Conservation (phyloP, 805 yeast species). For the Debaryomyces maramus region DNA sequence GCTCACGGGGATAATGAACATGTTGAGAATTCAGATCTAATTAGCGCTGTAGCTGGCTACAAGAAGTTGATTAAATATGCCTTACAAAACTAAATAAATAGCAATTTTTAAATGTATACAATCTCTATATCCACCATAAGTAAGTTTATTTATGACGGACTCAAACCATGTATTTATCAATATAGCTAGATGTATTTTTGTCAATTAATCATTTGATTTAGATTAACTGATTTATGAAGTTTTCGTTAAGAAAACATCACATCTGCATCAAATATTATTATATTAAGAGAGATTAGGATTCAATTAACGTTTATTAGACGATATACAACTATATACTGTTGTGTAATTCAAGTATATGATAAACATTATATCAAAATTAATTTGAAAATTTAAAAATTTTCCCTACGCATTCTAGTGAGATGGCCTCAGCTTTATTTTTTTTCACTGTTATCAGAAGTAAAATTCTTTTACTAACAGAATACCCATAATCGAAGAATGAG, state of each 20-base stretch:
- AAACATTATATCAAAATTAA: no score
- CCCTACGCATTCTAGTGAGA: slow-evolving; percentile 2
- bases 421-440: slow-evolving; percentile 4
- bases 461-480: no score
- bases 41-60: slow-evolving; percentile 54
- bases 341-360: no score
- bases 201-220: slow-evolving; percentile 11
- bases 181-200: slow-evolving; percentile 32
- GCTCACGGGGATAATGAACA: slow-evolving; percentile 62
- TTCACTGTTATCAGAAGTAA: background rate
- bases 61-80: slow-evolving; percentile 37
- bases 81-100: slow-evolving; percentile 7
- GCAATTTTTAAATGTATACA: slow-evolving; percentile 33
- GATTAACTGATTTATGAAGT: slow-evolving; percentile 8
- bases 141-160: slow-evolving; percentile 33
- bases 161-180: slow-evolving; percentile 45
- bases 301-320: slow-evolving; percentile 1
- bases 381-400: no score
- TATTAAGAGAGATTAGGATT: background rate
- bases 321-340: background rate
- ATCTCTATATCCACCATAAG: slow-evolving; percentile 46
- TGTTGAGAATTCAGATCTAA: slow-evolving; percentile 47
- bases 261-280: slow-evolving; percentile 13
- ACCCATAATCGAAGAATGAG: no score
- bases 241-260: slow-evolving; percentile 8